Percentiles rank a stretch among this genome's conserved stretches.
Evolutionary conservation across 1,139 yeast species (phyloP).

Genomic region (Protomyces pachydermus): DNA sequence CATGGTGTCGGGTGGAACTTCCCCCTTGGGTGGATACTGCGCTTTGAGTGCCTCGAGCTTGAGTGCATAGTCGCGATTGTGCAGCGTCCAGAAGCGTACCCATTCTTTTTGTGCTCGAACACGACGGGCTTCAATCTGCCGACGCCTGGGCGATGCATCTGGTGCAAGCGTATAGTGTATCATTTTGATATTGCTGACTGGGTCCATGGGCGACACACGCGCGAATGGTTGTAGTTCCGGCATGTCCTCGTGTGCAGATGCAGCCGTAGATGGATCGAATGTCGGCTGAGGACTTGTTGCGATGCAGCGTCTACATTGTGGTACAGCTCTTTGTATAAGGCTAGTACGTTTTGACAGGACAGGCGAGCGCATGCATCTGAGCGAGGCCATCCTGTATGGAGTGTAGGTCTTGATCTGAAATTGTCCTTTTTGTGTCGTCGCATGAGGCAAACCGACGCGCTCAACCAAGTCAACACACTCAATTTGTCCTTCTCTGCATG

Average conservation of each 20-base stretch:
- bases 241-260: neutral
- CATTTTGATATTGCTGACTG: conserved; percentile 6
- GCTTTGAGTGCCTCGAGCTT: conserved; percentile 5
- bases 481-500: too few relatives aligned
- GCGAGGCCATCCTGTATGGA: too few relatives aligned
- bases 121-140: conserved; percentile 12
- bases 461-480: too few relatives aligned
- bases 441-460: too few relatives aligned
- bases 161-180: conserved; percentile 8
- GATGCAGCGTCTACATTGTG: neutral
- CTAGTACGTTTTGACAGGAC: too few relatives aligned
- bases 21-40: neutral
- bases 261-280: neutral
- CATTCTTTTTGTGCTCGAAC: conserved; percentile 6
- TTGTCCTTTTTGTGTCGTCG: too few relatives aligned
- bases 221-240: neutral
- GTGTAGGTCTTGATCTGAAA: too few relatives aligned
- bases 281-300: neutral
- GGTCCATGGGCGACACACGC: conserved; percentile 5
- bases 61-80: conserved; percentile 13
- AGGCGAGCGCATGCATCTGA: too few relatives aligned
- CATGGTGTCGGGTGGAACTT: conserved; percentile 9
- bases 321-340: too few relatives aligned
- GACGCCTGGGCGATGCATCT: conserved; percentile 3
- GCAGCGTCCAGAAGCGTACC: conserved; percentile 14